Conservation (phyloP, 306 rosid genomes). For the Cucumis cinereus region DNA sequence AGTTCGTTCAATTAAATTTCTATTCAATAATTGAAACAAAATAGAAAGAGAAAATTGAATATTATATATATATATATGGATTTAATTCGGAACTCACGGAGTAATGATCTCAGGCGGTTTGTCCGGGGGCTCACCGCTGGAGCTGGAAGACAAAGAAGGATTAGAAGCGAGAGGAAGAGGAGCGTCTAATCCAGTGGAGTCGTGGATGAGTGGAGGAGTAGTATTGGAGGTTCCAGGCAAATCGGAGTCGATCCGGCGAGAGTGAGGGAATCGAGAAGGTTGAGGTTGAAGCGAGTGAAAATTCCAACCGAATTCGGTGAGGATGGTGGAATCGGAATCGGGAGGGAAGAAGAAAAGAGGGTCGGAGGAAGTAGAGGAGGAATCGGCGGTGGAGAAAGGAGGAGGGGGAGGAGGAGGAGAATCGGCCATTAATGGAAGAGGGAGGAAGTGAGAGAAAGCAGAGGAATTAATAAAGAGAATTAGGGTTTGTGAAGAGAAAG, state of each 20-base stretch:
- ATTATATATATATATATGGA: too few species aligned
- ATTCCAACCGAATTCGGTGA: constrained; percentile 68
- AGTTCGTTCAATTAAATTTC: background rate
- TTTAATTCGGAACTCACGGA: constrained; percentile 46
- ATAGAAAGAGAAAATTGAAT: too few species aligned
- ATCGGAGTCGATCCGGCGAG: constrained; percentile 25
- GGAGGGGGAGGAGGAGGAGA: background rate
- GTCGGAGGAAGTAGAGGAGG: background rate
- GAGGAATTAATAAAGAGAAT: background rate
- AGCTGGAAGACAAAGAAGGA: constrained; percentile 63
- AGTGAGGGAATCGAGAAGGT: background rate
- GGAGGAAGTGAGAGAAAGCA: background rate
- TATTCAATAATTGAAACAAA: background rate
- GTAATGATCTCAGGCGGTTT: constrained; percentile 41
- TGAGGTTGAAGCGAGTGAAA: constrained; percentile 18
- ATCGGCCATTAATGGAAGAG: background rate
- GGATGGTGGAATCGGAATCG: constrained; percentile 27
- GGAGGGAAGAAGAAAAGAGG: background rate
- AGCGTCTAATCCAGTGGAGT: constrained; percentile 2
- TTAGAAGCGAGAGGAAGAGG: constrained; percentile 28
- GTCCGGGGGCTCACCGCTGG: constrained; percentile 81
- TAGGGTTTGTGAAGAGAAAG: background rate
- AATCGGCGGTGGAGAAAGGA: background rate
- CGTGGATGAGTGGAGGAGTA: background rate
- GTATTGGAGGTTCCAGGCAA: constrained; percentile 14